Conservation (phyloP, 495 filamentous ascomycete species). For the Penicillium waksmanii region DNA sequence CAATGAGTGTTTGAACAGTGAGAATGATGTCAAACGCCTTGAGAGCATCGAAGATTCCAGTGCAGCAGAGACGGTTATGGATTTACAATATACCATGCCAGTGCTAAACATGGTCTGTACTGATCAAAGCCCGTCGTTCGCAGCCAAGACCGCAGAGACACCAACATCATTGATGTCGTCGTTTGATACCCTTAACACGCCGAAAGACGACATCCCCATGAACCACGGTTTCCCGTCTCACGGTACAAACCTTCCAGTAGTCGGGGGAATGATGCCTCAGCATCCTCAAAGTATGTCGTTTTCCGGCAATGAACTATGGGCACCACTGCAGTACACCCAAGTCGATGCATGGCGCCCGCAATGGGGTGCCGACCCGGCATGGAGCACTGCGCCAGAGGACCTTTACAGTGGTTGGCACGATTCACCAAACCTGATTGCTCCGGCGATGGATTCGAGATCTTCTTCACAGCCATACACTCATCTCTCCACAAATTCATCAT, state of each 20-base stretch:
- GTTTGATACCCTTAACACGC: background rate
- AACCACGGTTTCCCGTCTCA: background rate
- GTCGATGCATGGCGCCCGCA: background rate
- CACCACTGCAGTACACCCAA: background rate
- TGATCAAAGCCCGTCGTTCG: background rate
- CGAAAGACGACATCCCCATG: background rate
- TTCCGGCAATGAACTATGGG: background rate
- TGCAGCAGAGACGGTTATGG: background rate
- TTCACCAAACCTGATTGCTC: no score
- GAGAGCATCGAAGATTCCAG: background rate
- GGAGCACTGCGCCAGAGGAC: background rate
- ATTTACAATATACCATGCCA: background rate
- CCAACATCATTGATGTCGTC: background rate
- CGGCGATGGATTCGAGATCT: no score
- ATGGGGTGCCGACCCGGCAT: no score
- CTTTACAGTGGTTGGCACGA: no score
- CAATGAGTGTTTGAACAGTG: background rate
- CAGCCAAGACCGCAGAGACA: background rate
- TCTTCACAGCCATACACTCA: no score
- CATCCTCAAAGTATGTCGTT: background rate
- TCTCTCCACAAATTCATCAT: no score
- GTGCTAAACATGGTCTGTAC: background rate
- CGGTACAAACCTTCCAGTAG: background rate
- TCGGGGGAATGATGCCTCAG: background rate
- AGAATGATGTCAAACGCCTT: background rate